phyloP scores from a whole-genome alignment of 768 basidiomycete genomes.

The Cantharellus anzutake region DNA sequence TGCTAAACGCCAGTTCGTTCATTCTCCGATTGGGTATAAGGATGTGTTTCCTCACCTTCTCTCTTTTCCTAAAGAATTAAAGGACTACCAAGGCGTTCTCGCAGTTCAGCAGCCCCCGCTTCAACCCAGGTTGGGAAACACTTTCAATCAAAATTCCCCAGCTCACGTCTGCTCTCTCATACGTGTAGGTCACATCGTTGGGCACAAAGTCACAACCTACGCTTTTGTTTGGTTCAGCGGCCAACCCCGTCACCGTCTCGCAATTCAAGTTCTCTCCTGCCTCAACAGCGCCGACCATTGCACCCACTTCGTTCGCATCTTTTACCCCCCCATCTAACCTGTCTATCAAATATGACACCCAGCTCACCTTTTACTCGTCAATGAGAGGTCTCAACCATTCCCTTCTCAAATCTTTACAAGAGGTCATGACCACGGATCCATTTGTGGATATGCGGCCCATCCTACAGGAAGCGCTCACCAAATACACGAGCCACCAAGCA shows the following conservation, averaged over 20 bases:
- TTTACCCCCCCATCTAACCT: background rate
- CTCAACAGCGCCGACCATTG: background rate
- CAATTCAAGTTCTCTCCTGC: background rate
- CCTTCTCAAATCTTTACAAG: constrained; percentile 3
- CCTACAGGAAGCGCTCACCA: background rate
- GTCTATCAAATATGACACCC: background rate
- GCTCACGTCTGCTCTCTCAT: no score
- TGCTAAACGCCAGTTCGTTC: constrained; percentile 3
- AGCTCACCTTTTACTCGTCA: constrained; percentile 4
- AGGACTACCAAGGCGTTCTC: constrained; percentile 6
- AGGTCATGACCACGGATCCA: constrained; percentile 5
- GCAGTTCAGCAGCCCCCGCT: background rate
- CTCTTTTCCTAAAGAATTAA: constrained; percentile 4
- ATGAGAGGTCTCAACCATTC: constrained; percentile 8
- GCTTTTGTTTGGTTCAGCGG: no score
- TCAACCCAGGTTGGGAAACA: background rate
- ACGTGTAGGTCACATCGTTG: no score
- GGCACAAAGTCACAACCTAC: no score
- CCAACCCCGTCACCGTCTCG: no score
- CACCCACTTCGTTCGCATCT: background rate
- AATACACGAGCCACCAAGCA: constrained; percentile 4
- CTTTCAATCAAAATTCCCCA: no score
- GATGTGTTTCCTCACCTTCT: background rate
- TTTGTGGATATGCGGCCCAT: constrained; percentile 2
- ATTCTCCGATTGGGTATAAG: background rate